These are phyloP conservation scores for Chloris gayana DNA, from an alignment of 176 grass and related monocot genomes.

Conservation along the genomic window DNA sequence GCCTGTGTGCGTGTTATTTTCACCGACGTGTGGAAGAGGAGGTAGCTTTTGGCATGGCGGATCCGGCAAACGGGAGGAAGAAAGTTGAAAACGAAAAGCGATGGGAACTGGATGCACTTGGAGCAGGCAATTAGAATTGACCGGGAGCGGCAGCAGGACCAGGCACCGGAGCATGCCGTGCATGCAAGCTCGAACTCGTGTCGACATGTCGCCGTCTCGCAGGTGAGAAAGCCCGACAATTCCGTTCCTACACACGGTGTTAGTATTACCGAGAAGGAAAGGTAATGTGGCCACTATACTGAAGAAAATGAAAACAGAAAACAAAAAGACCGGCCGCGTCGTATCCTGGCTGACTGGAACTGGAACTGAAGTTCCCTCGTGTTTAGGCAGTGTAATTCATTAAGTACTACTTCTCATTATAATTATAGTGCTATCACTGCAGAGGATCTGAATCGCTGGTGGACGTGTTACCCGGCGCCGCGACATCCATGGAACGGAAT, in stretches of 20 bases:
- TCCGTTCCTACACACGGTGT: neutral
- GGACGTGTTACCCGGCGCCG: neutral
- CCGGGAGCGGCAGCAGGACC: neutral
- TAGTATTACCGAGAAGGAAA: too few relatives aligned
- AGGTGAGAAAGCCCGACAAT: neutral
- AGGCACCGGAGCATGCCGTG: neutral
- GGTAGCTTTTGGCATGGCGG: slow-evolving; percentile 24
- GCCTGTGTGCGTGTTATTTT: neutral
- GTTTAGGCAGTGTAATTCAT: neutral
- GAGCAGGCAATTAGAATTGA: slow-evolving; percentile 1
- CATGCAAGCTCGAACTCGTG: neutral
- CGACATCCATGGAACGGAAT: neutral
- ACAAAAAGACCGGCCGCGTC: neutral
- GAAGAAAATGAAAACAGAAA: too few relatives aligned
- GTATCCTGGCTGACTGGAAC: neutral
- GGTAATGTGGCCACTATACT: neutral
- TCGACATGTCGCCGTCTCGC: neutral
- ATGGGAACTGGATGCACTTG: neutral
- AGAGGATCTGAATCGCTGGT: neutral
- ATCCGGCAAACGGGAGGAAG: slow-evolving; percentile 6
- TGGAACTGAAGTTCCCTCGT: neutral
- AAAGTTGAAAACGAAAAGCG: neutral
- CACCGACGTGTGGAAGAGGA: slow-evolving; percentile 30
- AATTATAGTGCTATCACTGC: too few relatives aligned
- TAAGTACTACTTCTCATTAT: neutral